Base-by-base conservation (phyloP, 2,329 filamentous ascomycete genomes). In the Phialophora verrucosa region DNA sequence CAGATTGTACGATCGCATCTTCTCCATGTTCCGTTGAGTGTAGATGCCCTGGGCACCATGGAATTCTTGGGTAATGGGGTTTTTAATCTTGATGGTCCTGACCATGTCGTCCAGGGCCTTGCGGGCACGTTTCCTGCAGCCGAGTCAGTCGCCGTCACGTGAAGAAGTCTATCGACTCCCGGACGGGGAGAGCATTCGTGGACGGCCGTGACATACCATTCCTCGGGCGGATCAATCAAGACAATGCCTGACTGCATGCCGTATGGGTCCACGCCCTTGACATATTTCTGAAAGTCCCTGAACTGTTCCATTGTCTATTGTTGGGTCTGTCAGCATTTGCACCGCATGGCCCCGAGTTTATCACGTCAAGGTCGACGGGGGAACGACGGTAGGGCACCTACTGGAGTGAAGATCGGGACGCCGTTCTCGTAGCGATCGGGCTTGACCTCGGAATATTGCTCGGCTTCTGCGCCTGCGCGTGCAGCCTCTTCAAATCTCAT, bases 161-260 rank as follows among this genome's bases (percentile, higher is more conserved):
- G 14, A 32, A 38, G 2, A 60, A 47, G 17, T 27, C 8, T 25
- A 35, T 49, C 11, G 11, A 61, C 23, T 42, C 51, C 20, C 4
- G 17, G 12, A 53, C 25, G 20, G 14, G 10, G 17, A 20, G 14
- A 31, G 35, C 29, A 17, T 59, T 47, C 51, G 61, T 17, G 32
- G 7, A 12, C 44, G 56, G n/a, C 27, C 25, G 38, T 35, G 55
- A 68, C 85, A 78, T 87, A 95, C 95, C 95, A 99, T 86, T 98
- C 93, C 74, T 90, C 82, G 0, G 95, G 95, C 31, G 95, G 93
- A 61, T 98, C 90, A 65, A 99, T 90, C 81, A 99, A 98, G 76
- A 98, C 88, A 73, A 99, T 97, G 42, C 95, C 95, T 25, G 93
- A 95, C 79, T 92, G 92, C 95, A 99, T 99, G 74, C 95, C 95